phyloP scores from a whole-genome alignment of 139 green algal species.

The Chlorella sp. region DNA sequence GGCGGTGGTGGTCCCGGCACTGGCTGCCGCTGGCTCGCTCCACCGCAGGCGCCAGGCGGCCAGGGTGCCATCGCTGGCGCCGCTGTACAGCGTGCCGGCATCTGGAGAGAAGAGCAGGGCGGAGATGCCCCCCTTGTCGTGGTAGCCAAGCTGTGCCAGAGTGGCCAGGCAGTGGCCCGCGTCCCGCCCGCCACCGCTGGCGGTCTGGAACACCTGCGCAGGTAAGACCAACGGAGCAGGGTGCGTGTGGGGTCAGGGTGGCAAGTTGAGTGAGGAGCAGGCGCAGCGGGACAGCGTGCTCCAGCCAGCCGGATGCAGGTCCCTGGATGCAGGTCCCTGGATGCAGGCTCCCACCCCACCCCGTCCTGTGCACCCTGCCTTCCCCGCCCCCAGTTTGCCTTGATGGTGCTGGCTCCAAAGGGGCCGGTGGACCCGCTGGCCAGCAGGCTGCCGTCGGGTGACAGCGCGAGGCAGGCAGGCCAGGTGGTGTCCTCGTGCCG shows the following conservation, averaged over 20 bases:
- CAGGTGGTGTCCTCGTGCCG: slow-evolving; percentile 46
- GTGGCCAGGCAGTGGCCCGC: slow-evolving; percentile 41
- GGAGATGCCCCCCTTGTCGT: slow-evolving; percentile 21
- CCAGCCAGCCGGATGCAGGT: no score
- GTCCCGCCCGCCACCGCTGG: neutral
- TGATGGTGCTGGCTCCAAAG: slow-evolving; percentile 48
- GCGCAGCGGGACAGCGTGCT: no score
- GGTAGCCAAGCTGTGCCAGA: slow-evolving; percentile 32
- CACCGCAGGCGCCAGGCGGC: slow-evolving; percentile 24
- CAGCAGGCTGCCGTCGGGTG: slow-evolving; percentile 22
- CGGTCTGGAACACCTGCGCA: slow-evolving; percentile 25
- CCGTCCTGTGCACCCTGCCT: no score
- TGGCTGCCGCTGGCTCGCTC: neutral
- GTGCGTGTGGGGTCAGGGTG: neutral
- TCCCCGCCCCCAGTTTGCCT: slow-evolving; percentile 12
- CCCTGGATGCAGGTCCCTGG: no score
- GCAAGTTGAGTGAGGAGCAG: neutral
- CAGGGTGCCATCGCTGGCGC: slow-evolving; percentile 39
- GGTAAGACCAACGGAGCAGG: no score
- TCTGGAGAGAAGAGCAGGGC: slow-evolving; percentile 33
- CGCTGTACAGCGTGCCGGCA: slow-evolving; percentile 26
- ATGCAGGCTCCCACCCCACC: no score
- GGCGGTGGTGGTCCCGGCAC: no score
- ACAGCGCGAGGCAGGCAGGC: slow-evolving; percentile 35
- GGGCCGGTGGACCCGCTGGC: slow-evolving; percentile 32